These are phyloP conservation scores for Suillus subalutaceus DNA, from an alignment of 768 basidiomycete species.

Conservation along the genomic window DNA sequence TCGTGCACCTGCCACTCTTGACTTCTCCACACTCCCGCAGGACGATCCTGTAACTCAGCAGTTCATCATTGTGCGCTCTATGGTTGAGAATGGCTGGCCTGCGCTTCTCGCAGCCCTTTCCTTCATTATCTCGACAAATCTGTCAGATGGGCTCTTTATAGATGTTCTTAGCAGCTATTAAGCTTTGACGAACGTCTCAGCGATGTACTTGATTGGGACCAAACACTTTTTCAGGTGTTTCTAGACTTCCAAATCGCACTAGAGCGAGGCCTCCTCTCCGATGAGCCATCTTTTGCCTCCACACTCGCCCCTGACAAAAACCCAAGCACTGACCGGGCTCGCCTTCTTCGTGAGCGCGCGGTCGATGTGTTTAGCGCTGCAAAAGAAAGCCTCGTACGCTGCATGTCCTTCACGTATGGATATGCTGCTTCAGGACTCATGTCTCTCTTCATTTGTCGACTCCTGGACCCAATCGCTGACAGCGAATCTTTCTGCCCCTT, in stretches of 20 bases:
- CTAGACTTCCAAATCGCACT: constrained; percentile 84
- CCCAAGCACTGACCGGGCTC: constrained; percentile 45
- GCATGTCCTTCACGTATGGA: constrained; percentile 84
- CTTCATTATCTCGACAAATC: constrained; percentile 86
- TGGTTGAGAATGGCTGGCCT: constrained; percentile 91
- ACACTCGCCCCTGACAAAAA: constrained; percentile 24
- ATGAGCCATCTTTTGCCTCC: constrained; percentile 51
- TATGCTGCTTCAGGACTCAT: constrained; percentile 80
- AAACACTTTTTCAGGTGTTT: constrained; percentile 91
- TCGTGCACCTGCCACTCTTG: constrained; percentile 74
- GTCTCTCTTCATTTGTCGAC: constrained; percentile 71
- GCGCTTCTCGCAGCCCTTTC: constrained; percentile 88
- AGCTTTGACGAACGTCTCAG: constrained; percentile 72
- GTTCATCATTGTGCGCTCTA: constrained; percentile 65
- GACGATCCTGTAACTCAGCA: constrained; percentile 59
- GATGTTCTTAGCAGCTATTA: constrained; percentile 84
- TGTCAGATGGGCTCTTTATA: constrained; percentile 90
- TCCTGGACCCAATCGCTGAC: constrained; percentile 58
- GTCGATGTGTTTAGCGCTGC: constrained; percentile 75
- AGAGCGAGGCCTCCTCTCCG: constrained; percentile 72
- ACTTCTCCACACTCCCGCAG: constrained; percentile 55
- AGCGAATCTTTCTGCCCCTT: constrained; percentile 30
- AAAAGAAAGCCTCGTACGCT: constrained; percentile 79
- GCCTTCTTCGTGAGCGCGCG: constrained; percentile 73
- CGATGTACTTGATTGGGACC: constrained; percentile 81